Percentiles rank a stretch among this genome's conserved stretches.
phyloP scores from a whole-genome alignment of 805 yeast genomes.

The Schwanniomyces vanrijiae region DNA sequence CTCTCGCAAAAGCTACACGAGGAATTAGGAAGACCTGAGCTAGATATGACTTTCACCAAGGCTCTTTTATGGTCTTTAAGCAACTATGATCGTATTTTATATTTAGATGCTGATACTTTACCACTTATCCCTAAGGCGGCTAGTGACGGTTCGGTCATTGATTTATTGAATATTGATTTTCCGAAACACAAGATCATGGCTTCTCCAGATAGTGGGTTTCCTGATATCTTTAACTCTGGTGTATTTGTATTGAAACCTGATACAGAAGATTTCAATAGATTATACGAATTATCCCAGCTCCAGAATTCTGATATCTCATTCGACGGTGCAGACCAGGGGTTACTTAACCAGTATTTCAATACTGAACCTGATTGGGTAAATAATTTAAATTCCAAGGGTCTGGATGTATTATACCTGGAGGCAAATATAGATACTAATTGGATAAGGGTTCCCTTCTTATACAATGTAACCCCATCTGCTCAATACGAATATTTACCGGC shows the following conservation, averaged over 20 bases:
- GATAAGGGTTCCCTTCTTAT: slow-evolving; percentile 74
- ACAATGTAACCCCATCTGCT: slow-evolving; percentile 72
- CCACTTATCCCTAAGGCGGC: slow-evolving; percentile 33
- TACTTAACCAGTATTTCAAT: slow-evolving; percentile 73
- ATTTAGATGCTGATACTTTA: slow-evolving; percentile 65
- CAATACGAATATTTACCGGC: slow-evolving; percentile 77
- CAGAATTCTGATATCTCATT: slow-evolving; percentile 37
- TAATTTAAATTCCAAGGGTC: slow-evolving; percentile 3
- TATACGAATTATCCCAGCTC: slow-evolving; percentile 8
- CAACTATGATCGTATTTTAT: slow-evolving; percentile 48
- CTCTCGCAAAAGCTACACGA: slow-evolving; percentile 23
- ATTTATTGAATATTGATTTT: slow-evolving; percentile 27
- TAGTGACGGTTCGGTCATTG: slow-evolving; percentile 21
- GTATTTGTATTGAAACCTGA: slow-evolving; percentile 63
- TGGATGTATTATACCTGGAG: neutral
- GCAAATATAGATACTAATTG: slow-evolving; percentile 45
- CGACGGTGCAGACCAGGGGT: slow-evolving; percentile 94
- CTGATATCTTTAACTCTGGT: slow-evolving; percentile 86
- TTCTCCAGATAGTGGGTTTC: slow-evolving; percentile 87
- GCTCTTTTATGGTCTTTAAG: slow-evolving; percentile 54
- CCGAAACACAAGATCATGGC: slow-evolving; percentile 43
- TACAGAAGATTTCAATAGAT: slow-evolving; percentile 30
- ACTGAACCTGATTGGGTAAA: slow-evolving; percentile 41
- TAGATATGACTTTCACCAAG: slow-evolving; percentile 55
- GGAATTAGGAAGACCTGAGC: slow-evolving; percentile 51